Percentiles rank a stretch among this genome's conserved stretches.
Evolutionary conservation across 345 rosid species (phyloP).

Genomic region (Boechera stricta): DNA sequence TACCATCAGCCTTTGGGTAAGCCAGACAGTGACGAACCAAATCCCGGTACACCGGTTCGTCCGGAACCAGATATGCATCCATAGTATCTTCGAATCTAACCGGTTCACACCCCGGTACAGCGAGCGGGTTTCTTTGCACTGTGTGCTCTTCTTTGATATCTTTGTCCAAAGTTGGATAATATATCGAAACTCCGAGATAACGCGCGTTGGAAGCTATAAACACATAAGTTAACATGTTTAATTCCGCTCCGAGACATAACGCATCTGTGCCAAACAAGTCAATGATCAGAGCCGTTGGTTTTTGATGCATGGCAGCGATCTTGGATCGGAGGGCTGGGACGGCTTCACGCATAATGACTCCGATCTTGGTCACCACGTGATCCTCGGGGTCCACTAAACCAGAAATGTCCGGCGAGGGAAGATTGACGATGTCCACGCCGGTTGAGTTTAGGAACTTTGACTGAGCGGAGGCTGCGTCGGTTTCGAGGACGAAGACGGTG

Average conservation of each 20-base stretch:
- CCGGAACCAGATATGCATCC: slow-evolving; percentile 43
- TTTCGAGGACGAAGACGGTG: slow-evolving; percentile 54
- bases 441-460: slow-evolving; percentile 41
- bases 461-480: slow-evolving; percentile 47
- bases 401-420: slow-evolving; percentile 51
- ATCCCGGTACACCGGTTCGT: slow-evolving; percentile 35
- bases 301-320: slow-evolving; percentile 47
- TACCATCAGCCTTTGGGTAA: slow-evolving; percentile 57
- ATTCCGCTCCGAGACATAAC: slow-evolving; percentile 52
- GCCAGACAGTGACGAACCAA: slow-evolving; percentile 30
- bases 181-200: slow-evolving; percentile 55
- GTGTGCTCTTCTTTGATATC: slow-evolving; percentile 43
- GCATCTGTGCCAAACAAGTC: slow-evolving; percentile 66
- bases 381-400: slow-evolving; percentile 38
- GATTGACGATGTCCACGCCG: slow-evolving; percentile 44
- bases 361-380: slow-evolving; percentile 45
- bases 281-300: slow-evolving; percentile 54
- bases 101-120: slow-evolving; percentile 63
- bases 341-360: slow-evolving; percentile 49
- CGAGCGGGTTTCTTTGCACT: slow-evolving; percentile 32
- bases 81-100: slow-evolving; percentile 52
- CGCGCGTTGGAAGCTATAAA: slow-evolving; percentile 60
- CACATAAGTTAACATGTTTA: slow-evolving; percentile 56
- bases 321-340: slow-evolving; percentile 55
- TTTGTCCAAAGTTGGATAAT: slow-evolving; percentile 48